A percentile compares a stretch with the other conserved stretches of the same genome.
Evolutionary conservation across 257 asterid species (phyloP).

Genomic region (Coffea eugenioides): DNA sequence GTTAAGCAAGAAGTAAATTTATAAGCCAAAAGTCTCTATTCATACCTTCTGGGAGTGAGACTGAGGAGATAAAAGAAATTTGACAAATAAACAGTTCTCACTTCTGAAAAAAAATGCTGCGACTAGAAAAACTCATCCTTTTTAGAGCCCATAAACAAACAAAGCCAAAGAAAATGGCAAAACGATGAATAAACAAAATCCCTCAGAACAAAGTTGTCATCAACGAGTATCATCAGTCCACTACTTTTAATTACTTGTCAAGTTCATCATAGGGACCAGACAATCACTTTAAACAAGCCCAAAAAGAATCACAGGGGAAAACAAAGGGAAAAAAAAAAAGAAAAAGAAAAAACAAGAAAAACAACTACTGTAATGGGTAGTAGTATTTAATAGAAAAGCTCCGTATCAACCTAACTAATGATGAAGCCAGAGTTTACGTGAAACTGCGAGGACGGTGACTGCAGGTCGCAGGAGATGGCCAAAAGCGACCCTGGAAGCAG

Average conservation of each 20-base stretch:
- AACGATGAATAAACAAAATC: not conserved
- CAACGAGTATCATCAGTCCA: constrained; percentile 42
- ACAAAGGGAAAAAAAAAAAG: not conserved
- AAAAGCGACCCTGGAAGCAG: too few species aligned
- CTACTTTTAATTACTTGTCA: constrained; percentile 34
- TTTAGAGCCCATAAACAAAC: not conserved
- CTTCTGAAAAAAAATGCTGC: not conserved
- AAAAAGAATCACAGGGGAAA: too few species aligned
- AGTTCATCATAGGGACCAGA: constrained; percentile 37
- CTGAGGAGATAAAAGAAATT: too few species aligned
- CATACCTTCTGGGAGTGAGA: too few species aligned
- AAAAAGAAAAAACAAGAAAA: not conserved
- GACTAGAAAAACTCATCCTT: not conserved
- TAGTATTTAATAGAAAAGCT: not conserved
- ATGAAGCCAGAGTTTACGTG: not conserved
- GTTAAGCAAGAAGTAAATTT: too few species aligned
- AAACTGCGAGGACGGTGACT: not conserved
- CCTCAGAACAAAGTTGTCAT: constrained; percentile 40
- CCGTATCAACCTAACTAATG: not conserved
- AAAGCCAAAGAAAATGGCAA: not conserved
- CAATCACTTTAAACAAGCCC: not conserved
- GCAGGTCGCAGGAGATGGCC: not conserved
- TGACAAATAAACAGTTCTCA: not conserved
- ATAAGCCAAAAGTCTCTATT: not conserved
- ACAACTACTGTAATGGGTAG: too few species aligned